Conservation (phyloP, 176 grass and related monocot genomes). For the Triticum timopheevii region DNA sequence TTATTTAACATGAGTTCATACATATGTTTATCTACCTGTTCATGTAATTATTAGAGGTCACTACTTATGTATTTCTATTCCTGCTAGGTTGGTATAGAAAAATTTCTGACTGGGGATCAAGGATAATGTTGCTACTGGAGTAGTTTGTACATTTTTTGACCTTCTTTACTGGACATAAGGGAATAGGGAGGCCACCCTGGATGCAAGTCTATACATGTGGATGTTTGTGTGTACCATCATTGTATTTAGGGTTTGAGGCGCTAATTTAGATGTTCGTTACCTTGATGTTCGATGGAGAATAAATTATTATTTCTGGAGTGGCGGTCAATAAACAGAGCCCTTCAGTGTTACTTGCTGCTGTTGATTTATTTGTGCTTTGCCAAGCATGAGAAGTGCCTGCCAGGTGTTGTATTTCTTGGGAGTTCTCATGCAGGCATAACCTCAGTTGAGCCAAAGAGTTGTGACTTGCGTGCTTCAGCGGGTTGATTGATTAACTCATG, state of each 20-base stretch:
- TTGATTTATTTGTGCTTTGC: not conserved
- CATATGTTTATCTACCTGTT: not conserved
- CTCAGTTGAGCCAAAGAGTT: too few species aligned
- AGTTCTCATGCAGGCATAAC: not conserved
- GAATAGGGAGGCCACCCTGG: conserved; percentile 38
- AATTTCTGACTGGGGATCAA: conserved; percentile 47
- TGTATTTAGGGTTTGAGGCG: conserved; percentile 52
- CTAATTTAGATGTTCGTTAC: conserved; percentile 55
- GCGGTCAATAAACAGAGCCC: conserved; percentile 38
- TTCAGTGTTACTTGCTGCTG: conserved; percentile 24
- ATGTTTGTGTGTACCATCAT: conserved; percentile 64
- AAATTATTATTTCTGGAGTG: conserved; percentile 49
- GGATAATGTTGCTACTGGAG: conserved; percentile 41
- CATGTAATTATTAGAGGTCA: not conserved
- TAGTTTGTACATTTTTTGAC: conserved; percentile 67
- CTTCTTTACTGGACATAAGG: conserved; percentile 50
- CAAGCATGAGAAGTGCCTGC: not conserved
- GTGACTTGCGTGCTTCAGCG: not conserved
- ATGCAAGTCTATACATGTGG: conserved; percentile 57
- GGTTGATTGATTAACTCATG: not conserved
- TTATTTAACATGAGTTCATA: not conserved
- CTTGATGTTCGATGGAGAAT: conserved; percentile 46
- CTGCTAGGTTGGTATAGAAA: conserved; percentile 56
- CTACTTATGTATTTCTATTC: conserved; percentile 15
- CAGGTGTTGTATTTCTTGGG: not conserved